Percentiles rank a stretch among this genome's conserved stretches.
Evolutionary conservation across 2,329 filamentous ascomycete genomes (phyloP).

Genomic region (Teratosphaeria pseudoeucalypti): DNA sequence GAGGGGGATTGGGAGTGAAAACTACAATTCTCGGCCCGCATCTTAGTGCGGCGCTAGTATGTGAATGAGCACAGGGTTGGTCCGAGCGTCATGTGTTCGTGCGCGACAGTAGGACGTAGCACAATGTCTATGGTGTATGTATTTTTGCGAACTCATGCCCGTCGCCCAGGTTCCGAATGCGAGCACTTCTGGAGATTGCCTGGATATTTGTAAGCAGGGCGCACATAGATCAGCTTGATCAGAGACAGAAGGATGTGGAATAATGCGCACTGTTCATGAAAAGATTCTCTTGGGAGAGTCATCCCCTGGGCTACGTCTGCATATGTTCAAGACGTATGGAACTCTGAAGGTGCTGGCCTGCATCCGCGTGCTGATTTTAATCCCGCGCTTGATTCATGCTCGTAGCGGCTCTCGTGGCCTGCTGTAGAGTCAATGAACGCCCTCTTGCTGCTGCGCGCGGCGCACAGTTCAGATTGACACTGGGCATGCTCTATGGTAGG

Average conservation of each 20-base stretch:
- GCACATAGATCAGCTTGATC: not conserved
- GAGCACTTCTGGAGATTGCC: not conserved
- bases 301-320: not conserved
- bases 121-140: not conserved
- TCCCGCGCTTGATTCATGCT: not conserved
- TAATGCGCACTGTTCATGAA: not conserved
- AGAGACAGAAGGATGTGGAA: not conserved
- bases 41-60: not conserved
- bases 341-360: not conserved
- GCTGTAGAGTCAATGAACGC: not conserved
- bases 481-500: not conserved
- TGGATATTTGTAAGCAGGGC: not conserved
- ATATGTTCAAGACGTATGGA: constrained; percentile 1
- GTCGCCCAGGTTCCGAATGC: not conserved
- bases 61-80: not conserved
- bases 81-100: not conserved
- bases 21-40: not conserved
- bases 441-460: not conserved
- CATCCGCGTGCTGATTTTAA: not conserved
- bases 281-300: not conserved
- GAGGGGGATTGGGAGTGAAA: not conserved
- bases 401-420: not conserved
- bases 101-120: not conserved
- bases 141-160: not conserved
- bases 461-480: not conserved